These are phyloP conservation scores for Paraglomus brasilianum DNA, from an alignment of 192 early-diverging fungal genomes.

Conservation along the genomic window DNA sequence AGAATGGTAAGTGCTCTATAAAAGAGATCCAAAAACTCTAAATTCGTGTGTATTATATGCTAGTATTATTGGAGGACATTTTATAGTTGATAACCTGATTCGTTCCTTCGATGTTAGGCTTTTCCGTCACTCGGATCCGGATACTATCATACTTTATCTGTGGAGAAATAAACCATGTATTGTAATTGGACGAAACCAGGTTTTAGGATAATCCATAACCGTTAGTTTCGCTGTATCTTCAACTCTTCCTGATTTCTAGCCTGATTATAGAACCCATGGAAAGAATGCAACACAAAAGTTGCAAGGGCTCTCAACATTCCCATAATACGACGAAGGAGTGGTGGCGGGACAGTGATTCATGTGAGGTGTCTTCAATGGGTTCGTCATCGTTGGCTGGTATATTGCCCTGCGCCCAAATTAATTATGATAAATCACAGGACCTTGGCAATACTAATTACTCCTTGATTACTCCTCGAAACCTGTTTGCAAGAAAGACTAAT, in stretches of 20 bases:
- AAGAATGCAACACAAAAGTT: conserved; percentile 82
- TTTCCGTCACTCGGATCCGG: conserved; percentile 68
- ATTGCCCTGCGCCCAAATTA: background rate
- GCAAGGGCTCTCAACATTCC: conserved; percentile 68
- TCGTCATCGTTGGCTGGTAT: background rate
- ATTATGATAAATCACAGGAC: conserved; percentile 53
- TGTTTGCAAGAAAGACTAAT: conserved; percentile 73
- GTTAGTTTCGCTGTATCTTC: background rate
- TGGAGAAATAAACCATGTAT: conserved; percentile 88
- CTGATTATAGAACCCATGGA: conserved; percentile 87
- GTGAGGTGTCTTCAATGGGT: conserved; percentile 39
- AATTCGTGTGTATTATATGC: conserved; percentile 4
- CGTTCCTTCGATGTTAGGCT: conserved; percentile 52
- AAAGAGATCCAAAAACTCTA: background rate
- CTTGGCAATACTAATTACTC: conserved; percentile 96
- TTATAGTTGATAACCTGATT: background rate
- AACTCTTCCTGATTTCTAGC: background rate
- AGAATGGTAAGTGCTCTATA: conserved; percentile 58
- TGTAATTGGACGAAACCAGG: conserved; percentile 94
- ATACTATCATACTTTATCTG: conserved; percentile 72
- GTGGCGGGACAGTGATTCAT: conserved; percentile 95
- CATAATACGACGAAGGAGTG: conserved; percentile 84
- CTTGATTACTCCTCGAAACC: conserved; percentile 84
- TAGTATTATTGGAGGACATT: background rate
- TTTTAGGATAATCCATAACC: conserved; percentile 15